Evolutionary conservation across 306 rosid genomes (phyloP).

Genomic region (Trifolium fragiferum): DNA sequence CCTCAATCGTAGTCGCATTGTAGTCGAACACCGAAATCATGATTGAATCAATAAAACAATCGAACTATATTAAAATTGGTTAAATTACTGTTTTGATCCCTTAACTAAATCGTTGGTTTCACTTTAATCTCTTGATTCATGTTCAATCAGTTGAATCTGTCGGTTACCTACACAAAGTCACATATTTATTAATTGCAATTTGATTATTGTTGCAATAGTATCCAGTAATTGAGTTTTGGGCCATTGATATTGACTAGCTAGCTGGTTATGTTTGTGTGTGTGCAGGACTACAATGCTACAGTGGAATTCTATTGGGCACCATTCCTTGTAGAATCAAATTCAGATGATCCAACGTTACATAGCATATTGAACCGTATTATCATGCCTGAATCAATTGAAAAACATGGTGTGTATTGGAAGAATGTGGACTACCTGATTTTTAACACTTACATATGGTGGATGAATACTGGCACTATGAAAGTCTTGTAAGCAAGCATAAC

Average conservation of each 20-base stretch:
- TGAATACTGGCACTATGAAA: conserved; percentile 84
- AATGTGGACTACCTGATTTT: conserved; percentile 78
- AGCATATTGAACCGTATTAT: conserved; percentile 84
- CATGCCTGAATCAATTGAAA: conserved; percentile 87
- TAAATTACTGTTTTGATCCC: too few relatives aligned
- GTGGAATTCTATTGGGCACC: conserved; percentile 99
- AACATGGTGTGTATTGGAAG: conserved; percentile 84
- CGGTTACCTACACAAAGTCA: background rate
- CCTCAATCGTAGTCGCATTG: too few relatives aligned
- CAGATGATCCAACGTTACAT: conserved; percentile 89
- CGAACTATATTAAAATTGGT: background rate
- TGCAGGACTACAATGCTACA: conserved; percentile 82
- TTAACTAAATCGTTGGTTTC: too few relatives aligned
- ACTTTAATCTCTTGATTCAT: too few relatives aligned
- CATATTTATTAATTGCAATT: background rate
- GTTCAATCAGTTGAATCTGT: background rate
- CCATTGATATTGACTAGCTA: background rate
- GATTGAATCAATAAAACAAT: background rate
- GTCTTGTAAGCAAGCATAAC: conserved; percentile 64
- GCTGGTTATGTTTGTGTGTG: background rate
- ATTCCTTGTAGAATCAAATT: conserved; percentile 91
- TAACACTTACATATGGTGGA: conserved; percentile 99
- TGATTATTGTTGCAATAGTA: conserved; percentile 30
- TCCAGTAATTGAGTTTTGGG: background rate
- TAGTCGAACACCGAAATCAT: background rate